Base-by-base conservation (phyloP, 202 grass and related monocot genomes). In the Sporobolus alterniflorus region DNA sequence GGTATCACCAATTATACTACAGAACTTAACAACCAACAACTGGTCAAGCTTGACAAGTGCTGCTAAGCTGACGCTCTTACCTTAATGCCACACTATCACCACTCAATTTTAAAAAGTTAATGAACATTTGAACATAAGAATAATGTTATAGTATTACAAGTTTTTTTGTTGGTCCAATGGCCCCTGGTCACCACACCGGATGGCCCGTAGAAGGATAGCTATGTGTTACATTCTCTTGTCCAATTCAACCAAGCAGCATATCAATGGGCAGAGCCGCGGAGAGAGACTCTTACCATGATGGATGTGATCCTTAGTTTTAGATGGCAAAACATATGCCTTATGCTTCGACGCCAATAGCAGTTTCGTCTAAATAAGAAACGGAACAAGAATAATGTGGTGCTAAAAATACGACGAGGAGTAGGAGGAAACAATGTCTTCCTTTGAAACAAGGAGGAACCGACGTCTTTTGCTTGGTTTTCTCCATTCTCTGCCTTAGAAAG, bases 11-110 rank as follows among this genome's bases (percentile, higher is more conserved):
- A n/a, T n/a, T n/a, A 40, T 50, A 20, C n/a, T 46, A 28, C 34
- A 43, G 6, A 29, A 14, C 16, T 20, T 9, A 32, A 30, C 12
- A 70, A 39, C 7, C 56, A 11, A 8, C 39, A 86, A 49, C 32
- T 46, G 51, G 78, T 90, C 83, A 86, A 86, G 63, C 83, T 66
- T 67, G 21, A 69, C 73, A 90, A 60, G 56, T 86, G 29, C 34
- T 3, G 48, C 47, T 67, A 51, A 55, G 59, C 60, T 51, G 60
- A 34, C 59, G 69, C 22, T 46, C 9, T 33, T 42, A 43, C 52
- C 61, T 20, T 14, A 50, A 24, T 69, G 73, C 67, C 83, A n/a
- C 67, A 17, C 66, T 49, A 48, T 10, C 32, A 44, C 5, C 49
- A 51, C 59, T 61, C 30, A 39, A 14, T 44, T 60, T n/a, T n/a